Conservation (phyloP, 1,139 yeast species). For the Kodamaea sp. region DNA sequence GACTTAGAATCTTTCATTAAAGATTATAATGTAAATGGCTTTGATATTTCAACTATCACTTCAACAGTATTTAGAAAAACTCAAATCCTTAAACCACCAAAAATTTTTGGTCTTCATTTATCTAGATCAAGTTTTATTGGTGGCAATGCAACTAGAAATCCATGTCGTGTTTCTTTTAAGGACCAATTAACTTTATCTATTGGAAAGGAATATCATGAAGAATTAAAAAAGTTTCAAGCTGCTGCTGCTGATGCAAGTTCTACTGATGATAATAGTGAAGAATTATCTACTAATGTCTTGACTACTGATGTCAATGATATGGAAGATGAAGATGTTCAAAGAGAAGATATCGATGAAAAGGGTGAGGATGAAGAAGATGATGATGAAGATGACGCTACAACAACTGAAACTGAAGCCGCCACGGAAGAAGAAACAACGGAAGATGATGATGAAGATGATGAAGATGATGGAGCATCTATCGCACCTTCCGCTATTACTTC, state of each 20-base stretch:
- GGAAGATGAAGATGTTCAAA: slow-evolving; percentile 44
- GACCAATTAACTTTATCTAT: slow-evolving; percentile 53
- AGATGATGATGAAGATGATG: slow-evolving; percentile 21
- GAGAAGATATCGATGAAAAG: slow-evolving; percentile 40
- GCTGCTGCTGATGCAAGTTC: slow-evolving; percentile 21
- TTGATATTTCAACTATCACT: slow-evolving; percentile 45
- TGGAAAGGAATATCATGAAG: slow-evolving; percentile 42
- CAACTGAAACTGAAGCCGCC: slow-evolving; percentile 16
- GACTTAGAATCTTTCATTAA: slow-evolving; percentile 45
- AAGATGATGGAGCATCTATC: slow-evolving; percentile 15
- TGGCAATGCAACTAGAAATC: slow-evolving; percentile 67
- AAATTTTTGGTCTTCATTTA: slow-evolving; percentile 68
- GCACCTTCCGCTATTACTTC: slow-evolving; percentile 14
- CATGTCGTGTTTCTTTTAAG: slow-evolving; percentile 66
- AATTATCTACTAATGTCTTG: slow-evolving; percentile 24
- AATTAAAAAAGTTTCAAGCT: slow-evolving; percentile 34
- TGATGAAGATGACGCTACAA: slow-evolving; percentile 28
- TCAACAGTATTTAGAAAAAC: slow-evolving; percentile 67
- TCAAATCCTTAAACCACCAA: slow-evolving; percentile 63
- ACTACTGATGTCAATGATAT: slow-evolving; percentile 44
- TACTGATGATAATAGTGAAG: slow-evolving; percentile 10
- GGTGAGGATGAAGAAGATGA: slow-evolving; percentile 28
- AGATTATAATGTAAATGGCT: slow-evolving; percentile 40
- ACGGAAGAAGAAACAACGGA: slow-evolving; percentile 20
- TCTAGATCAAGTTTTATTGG: slow-evolving; percentile 79